phyloP scores from a whole-genome alignment of 257 asterid genomes.

The Coffea eugenioides region DNA sequence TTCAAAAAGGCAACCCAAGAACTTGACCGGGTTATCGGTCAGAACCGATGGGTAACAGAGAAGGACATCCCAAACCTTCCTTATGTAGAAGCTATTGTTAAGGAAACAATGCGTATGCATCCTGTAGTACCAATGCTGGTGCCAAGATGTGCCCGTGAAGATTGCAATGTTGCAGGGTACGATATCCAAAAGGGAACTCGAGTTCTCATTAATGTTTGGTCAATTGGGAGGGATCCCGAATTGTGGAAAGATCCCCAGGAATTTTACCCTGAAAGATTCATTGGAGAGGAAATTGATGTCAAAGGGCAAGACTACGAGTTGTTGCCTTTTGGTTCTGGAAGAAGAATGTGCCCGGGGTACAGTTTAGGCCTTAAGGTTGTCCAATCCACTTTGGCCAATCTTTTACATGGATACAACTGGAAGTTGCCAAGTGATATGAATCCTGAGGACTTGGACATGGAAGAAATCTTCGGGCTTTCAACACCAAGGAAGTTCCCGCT shows the following conservation, averaged over 20 bases:
- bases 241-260: conserved; percentile 44
- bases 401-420: too few species aligned
- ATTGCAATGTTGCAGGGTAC: too few species aligned
- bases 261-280: conserved; percentile 39
- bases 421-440: conserved; percentile 24
- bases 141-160: too few species aligned
- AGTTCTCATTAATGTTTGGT: conserved; percentile 29
- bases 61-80: too few species aligned
- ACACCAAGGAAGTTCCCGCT: conserved; percentile 41
- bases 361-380: conserved; percentile 43
- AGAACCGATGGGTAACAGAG: too few species aligned
- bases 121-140: too few species aligned
- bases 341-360: conserved; percentile 48
- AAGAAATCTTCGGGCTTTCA: conserved; percentile 43
- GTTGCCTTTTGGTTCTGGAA: conserved; percentile 45
- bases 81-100: too few species aligned
- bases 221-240: conserved; percentile 36
- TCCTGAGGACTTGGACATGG: conserved; percentile 37
- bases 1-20: too few species aligned
- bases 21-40: too few species aligned
- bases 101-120: too few species aligned
- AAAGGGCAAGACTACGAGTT: conserved; percentile 35
- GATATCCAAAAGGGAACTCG: too few species aligned
- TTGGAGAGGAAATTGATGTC: conserved; percentile 31
- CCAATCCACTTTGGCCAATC: conserved; percentile 37